A percentile compares a stretch with the other conserved stretches of the same genome.
These are phyloP conservation scores for Mortierella sp. DNA, from an alignment of 371 early-diverging fungal genomes.

Conservation along the genomic window DNA sequence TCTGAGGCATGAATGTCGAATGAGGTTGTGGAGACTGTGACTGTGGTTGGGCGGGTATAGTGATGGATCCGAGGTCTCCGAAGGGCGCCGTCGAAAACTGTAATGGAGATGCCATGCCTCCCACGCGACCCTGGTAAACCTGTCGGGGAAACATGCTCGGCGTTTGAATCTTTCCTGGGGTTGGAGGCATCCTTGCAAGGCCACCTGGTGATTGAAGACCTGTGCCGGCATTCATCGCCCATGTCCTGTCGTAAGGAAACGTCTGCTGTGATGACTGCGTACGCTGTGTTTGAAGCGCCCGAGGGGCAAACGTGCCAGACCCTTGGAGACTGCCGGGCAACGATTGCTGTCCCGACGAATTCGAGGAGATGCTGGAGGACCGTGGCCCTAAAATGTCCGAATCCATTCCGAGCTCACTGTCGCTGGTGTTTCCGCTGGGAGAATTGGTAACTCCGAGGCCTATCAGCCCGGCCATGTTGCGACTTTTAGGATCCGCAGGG, in stretches of 20 bases:
- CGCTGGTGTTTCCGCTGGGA: slow-evolving; percentile 14
- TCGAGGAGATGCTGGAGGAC: slow-evolving; percentile 24
- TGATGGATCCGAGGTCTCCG: slow-evolving; percentile 24
- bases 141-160: slow-evolving; percentile 25
- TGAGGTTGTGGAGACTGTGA: slow-evolving; percentile 17
- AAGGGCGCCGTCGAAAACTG: slow-evolving; percentile 25
- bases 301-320: neutral
- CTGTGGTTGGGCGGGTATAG: slow-evolving; percentile 16
- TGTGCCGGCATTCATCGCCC: slow-evolving; percentile 14
- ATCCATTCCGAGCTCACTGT: slow-evolving; percentile 13
- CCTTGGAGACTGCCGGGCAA: slow-evolving; percentile 14
- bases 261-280: slow-evolving; percentile 14
- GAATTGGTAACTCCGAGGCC: slow-evolving; percentile 28
- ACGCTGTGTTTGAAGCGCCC: slow-evolving; percentile 19
- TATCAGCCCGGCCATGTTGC: slow-evolving; percentile 1
- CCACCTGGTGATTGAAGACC: slow-evolving; percentile 22
- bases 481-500: neutral
- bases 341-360: slow-evolving; percentile 15
- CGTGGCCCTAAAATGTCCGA: slow-evolving; percentile 20
- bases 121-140: slow-evolving; percentile 8
- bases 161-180: slow-evolving; percentile 3
- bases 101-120: slow-evolving; percentile 13
- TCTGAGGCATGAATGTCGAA: slow-evolving; percentile 1
- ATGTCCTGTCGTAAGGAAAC: slow-evolving; percentile 16
- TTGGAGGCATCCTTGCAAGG: slow-evolving; percentile 16